Evolutionary conservation across 345 rosid species (phyloP).

Genomic region (Aquilaria malaccensis): DNA sequence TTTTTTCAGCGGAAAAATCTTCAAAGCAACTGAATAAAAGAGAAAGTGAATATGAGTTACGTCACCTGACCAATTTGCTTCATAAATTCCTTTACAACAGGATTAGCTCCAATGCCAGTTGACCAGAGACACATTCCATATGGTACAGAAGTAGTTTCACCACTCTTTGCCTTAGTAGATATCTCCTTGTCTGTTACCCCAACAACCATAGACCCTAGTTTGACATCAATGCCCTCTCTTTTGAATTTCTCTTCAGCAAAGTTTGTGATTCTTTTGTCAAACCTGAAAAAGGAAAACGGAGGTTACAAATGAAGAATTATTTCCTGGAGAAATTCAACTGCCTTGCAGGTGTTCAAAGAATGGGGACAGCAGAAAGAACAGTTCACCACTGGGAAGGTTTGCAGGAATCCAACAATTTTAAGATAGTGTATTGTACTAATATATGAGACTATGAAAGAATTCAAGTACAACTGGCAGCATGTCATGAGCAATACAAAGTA

Average conservation of each 20-base stretch:
- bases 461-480: neutral
- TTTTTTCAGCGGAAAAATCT: too few relatives aligned
- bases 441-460: neutral
- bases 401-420: too few relatives aligned
- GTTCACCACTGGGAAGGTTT: too few relatives aligned
- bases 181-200: constrained; percentile 75
- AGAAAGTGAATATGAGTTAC: neutral
- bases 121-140: constrained; percentile 99
- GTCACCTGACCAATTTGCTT: constrained; percentile 88
- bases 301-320: too few relatives aligned
- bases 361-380: too few relatives aligned
- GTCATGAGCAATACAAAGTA: too few relatives aligned
- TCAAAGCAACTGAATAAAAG: neutral
- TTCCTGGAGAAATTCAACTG: too few relatives aligned
- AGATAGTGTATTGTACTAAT: too few relatives aligned
- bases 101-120: constrained; percentile 90
- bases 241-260: constrained; percentile 90
- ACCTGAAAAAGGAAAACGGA: constrained; percentile 38
- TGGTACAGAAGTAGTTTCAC: constrained; percentile 51
- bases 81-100: constrained; percentile 86
- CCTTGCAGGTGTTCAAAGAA: too few relatives aligned
- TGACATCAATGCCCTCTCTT: constrained; percentile 89
- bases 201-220: constrained; percentile 89
- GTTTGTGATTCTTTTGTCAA: constrained; percentile 95
- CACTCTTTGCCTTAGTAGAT: constrained; percentile 61